Base-by-base conservation (phyloP, 2,329 filamentous ascomycete species). In the Tolypocladium sp. region DNA sequence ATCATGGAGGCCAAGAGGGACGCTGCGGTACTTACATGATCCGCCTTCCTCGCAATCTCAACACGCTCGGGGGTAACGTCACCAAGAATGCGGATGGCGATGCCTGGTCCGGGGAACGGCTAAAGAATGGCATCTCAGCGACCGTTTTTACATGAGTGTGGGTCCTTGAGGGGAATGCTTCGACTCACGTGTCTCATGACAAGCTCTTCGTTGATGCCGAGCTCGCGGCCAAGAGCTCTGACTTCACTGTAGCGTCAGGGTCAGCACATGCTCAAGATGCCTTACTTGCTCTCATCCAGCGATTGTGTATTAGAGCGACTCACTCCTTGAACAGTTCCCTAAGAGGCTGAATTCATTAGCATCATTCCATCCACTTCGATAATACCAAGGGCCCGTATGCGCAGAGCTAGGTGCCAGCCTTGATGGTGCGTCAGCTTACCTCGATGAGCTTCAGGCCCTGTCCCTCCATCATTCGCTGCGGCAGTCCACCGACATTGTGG, bases 21-120 rank as follows among this genome's bases (percentile, higher is more conserved):
- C 17, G 3, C 10, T n/a, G 6, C 40, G 9, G 40, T 20, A 20
- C 40, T 27, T 20, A 30, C 54, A 68, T 84, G 70, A 67, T 92
- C 90, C 1, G 89, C 90, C 70, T 89, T 79, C n/a, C 90, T 78
- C 2, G 85, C 90, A 63, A 96, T 94, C 58, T 85, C 84, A 20
- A 96, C 88, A 49, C 88, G 84, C 70, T 92, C 89, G 2, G 80
- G 81, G 1, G 90, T 96, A 17, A 96, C 87, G 66, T 95, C 92
- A 41, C 92, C 92, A 1, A 96, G 78, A 61, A 96, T 88, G 57
- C 90, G 82, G 65, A 94, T 89, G 17, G 83, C 91, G 61, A 95
- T 85, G 57, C 75, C 82, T 0, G 79, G 88, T 46, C 89, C 60
- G 27, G 56, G 56, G 42, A 60, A 61, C 5, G 55, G 60, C 27